A percentile compares a stretch with the other conserved stretches of the same genome.
These are phyloP conservation scores for Vicia faba DNA, from an alignment of 306 rosid genomes.

Conservation along the genomic window DNA sequence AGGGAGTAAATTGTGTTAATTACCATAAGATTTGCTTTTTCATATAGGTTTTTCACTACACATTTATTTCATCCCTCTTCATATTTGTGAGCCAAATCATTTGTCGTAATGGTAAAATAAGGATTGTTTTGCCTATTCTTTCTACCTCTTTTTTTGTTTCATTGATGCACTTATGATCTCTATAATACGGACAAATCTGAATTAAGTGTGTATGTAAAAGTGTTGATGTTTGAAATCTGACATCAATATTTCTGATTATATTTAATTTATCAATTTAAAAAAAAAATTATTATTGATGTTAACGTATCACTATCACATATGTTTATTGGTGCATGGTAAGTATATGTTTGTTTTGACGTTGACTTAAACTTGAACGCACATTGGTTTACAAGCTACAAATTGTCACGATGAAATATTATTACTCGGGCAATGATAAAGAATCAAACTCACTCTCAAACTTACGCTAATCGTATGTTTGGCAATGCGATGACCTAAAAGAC, in stretches of 20 bases:
- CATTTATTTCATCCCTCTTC: slow-evolving; percentile 39
- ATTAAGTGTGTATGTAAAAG: no score
- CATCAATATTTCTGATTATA: no score
- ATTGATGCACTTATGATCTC: background rate
- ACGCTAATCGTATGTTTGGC: background rate
- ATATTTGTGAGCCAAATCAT: slow-evolving; percentile 43
- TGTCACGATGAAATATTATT: background rate
- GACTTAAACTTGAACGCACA: background rate
- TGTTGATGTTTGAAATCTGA: no score
- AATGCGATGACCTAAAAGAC: no score
- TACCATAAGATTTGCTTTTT: slow-evolving; percentile 43
- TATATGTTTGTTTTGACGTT: background rate
- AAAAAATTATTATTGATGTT: no score
- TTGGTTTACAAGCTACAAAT: background rate
- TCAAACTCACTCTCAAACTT: background rate
- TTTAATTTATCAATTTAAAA: no score
- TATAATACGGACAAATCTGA: no score
- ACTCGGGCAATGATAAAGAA: background rate
- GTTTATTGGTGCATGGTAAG: slow-evolving; percentile 8
- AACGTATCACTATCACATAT: background rate
- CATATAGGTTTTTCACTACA: slow-evolving; percentile 40
- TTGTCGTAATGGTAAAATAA: slow-evolving; percentile 46
- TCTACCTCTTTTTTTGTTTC: slow-evolving; percentile 17
- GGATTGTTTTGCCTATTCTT: slow-evolving; percentile 39
- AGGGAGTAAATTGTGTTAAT: slow-evolving; percentile 42